Evolutionary conservation across 129 eudicot genomes (phyloP).

Genomic region (Deinandra increscens): DNA sequence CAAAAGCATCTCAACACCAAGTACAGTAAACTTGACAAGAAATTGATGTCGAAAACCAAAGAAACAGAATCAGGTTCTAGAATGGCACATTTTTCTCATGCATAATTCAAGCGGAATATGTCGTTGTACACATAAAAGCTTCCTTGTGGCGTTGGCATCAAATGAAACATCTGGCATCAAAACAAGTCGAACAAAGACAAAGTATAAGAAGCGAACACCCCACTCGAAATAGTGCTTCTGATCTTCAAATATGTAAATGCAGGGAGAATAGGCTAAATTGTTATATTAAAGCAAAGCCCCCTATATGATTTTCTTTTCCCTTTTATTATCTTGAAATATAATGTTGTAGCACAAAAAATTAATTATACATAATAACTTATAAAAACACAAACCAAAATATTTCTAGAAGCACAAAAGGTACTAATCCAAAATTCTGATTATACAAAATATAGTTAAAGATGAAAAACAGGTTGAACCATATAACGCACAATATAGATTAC

Average conservation of each 20-base stretch:
- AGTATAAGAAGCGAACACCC: conserved; percentile 1
- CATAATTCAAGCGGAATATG: conserved; percentile 62
- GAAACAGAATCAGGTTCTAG: conserved; percentile 7
- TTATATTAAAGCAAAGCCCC: neutral
- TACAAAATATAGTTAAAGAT: too few relatives aligned
- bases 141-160: conserved; percentile 76
- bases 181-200: neutral
- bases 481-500: too few relatives aligned
- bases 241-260: neutral
- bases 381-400: too few relatives aligned
- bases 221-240: neutral
- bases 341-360: too few relatives aligned
- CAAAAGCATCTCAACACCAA: neutral
- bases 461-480: too few relatives aligned
- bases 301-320: neutral
- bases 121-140: conserved; percentile 65
- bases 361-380: too few relatives aligned
- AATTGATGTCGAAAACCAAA: conserved; percentile 7
- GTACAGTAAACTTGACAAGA: conserved; percentile 14
- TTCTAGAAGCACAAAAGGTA: too few relatives aligned
- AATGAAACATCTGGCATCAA: conserved; percentile 69
- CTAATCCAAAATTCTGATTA: too few relatives aligned
- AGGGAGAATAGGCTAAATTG: neutral
- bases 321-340: neutral
- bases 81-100: conserved; percentile 27